These are phyloP conservation scores for Cryptococcus maquisensis DNA, from an alignment of 1,284 basidiomycete genomes.

Conservation along the genomic window DNA sequence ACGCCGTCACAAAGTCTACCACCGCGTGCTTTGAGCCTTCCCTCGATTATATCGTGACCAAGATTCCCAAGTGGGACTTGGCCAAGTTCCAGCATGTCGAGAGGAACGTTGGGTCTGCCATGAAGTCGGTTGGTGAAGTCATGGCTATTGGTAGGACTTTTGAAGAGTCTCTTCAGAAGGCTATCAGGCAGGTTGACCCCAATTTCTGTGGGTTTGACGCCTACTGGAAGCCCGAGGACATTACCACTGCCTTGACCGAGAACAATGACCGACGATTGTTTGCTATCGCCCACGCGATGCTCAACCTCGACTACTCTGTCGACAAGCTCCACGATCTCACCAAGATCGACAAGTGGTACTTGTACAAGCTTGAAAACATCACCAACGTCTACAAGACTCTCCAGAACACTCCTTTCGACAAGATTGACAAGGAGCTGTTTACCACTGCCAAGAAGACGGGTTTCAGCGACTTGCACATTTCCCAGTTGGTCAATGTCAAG, in stretches of 20 bases:
- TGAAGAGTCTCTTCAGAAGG: conserved; percentile 98
- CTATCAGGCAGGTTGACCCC: conserved; percentile 94
- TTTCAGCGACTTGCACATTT: conserved; percentile 91
- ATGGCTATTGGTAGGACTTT: conserved; percentile 99
- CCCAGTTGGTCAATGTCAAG: conserved; percentile 63
- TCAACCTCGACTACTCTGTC: conserved; percentile 85
- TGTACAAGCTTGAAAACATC: conserved; percentile 91
- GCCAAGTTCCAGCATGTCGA: conserved; percentile 97
- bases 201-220: conserved; percentile 62
- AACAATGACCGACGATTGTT: conserved; percentile 85
- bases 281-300: conserved; percentile 87
- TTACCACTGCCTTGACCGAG: conserved; percentile 67
- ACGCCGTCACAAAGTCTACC: conserved; percentile 98
- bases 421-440: conserved; percentile 63
- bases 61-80: conserved; percentile 99
- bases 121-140: conserved; percentile 99
- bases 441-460: conserved; percentile 82
- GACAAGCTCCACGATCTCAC: conserved; percentile 88
- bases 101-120: conserved; percentile 90
- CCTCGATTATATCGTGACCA: conserved; percentile 98
- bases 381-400: conserved; percentile 71
- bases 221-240: conserved; percentile 67
- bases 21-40: conserved; percentile 99
- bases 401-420: conserved; percentile 65
- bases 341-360: conserved; percentile 99